Evolutionary conservation across 805 yeast species (phyloP).

Genomic region (Wickerhamiella alocasiicola): DNA sequence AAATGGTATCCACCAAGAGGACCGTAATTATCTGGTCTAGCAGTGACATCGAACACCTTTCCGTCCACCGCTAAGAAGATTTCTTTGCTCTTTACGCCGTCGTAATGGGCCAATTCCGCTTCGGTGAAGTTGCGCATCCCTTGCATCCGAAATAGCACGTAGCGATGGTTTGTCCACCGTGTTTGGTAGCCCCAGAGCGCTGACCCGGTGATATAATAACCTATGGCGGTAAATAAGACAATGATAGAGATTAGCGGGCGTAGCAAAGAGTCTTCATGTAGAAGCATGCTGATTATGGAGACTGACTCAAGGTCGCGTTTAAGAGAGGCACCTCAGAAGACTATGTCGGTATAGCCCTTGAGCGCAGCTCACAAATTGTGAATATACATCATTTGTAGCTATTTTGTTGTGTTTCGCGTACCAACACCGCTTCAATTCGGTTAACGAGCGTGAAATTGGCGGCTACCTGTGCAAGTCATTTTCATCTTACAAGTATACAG

Average conservation of each 20-base stretch:
- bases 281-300: no score
- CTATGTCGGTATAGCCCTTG: no score
- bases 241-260: slow-evolving; percentile 6
- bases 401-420: no score
- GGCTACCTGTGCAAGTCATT: no score
- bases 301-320: no score
- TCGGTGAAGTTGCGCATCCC: slow-evolving; percentile 31
- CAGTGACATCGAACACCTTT: slow-evolving; percentile 50
- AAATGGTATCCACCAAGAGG: slow-evolving; percentile 43
- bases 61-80: slow-evolving; percentile 50
- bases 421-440: no score
- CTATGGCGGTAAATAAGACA: slow-evolving; percentile 1
- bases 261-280: slow-evolving; percentile 2
- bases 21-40: slow-evolving; percentile 41
- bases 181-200: slow-evolving; percentile 52
- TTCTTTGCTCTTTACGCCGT: slow-evolving; percentile 42
- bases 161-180: slow-evolving; percentile 35
- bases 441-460: no score
- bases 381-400: no score
- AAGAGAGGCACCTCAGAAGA: no score
- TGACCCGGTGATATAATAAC: slow-evolving; percentile 37
- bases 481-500: no score
- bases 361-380: no score
- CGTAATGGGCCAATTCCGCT: slow-evolving; percentile 36
- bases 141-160: slow-evolving; percentile 25